Base-by-base conservation (phyloP, 2,329 filamentous ascomycete genomes). In the Microdochium trichocladiopsis region DNA sequence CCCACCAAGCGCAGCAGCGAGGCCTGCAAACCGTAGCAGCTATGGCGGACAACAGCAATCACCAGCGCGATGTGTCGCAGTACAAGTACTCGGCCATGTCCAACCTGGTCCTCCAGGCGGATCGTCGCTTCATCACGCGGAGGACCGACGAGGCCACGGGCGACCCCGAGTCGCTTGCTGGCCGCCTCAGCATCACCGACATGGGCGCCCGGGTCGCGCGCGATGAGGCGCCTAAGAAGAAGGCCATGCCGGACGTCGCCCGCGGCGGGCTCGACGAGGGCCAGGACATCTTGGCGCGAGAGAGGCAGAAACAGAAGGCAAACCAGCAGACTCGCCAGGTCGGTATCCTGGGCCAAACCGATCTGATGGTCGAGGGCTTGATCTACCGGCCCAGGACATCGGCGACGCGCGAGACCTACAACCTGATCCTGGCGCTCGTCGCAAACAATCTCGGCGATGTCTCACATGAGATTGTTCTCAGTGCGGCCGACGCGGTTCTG, bases 71-170 rank as follows among this genome's bases (percentile, higher is more conserved):
- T 87, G 88, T 95, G 65, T 92, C 90, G 72, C 92, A 96, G 74
- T 96, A 95, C 82, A 96, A 96, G 74, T 96, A 96, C 83, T 91
- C 91, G 84, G 91, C 90, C 72, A 97, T 99, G 94, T 99, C 94
- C 76, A 99, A 99, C 84, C 87, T 99, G 90, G 94, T 99, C 69
- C 90, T 99, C 83, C 94, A 99, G 88, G 92, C 91, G 76, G 94
- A 99, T 78, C 87, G 92, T 75, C 87, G 94, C 63, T 97, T 99
- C 69, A 87, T 95, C 63, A 90, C 90, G 58, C 86, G 94, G 69
- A 86, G 91, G 64, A 91, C 86, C 62, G 93, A 99, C 72, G 95
- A 99, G 75, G 86, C 90, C 58, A 97, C 93, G 50, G 94, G 94
- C 63, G 94, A 99, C 69, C 95, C 94, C 50, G 94, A 99, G 75